Conservation (phyloP, 1,284 basidiomycete species). For the Ustilago bromivora region DNA sequence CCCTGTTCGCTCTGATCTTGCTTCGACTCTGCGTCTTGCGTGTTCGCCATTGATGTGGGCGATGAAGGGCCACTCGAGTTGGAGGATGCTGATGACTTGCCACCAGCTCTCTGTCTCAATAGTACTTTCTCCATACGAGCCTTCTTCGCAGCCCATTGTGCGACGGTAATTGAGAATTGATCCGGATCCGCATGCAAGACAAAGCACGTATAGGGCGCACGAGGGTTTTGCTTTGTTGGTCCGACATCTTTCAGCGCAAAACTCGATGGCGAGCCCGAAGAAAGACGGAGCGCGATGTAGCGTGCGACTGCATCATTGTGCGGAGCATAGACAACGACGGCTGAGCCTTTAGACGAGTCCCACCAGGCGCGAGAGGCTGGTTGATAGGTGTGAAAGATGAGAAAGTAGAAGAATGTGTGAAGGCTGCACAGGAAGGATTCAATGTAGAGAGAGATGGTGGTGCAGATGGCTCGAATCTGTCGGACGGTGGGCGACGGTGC, state of each 20-base stretch:
- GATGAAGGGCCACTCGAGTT: conserved; percentile 32
- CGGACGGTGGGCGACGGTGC: conserved; percentile 36
- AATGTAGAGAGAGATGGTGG: conserved; percentile 33
- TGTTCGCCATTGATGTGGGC: conserved; percentile 21
- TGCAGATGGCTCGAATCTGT: conserved; percentile 33
- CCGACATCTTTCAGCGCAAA: conserved; percentile 46
- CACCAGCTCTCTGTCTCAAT: conserved; percentile 19
- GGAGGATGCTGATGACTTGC: conserved; percentile 4
- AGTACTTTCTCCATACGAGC: conserved; percentile 43
- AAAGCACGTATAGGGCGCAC: conserved; percentile 53
- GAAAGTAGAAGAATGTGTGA: conserved; percentile 35
- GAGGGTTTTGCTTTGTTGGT: conserved; percentile 31
- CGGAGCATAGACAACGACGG: conserved; percentile 49
- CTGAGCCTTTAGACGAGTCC: conserved; percentile 45
- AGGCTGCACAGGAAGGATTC: conserved; percentile 37
- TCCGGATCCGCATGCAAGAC: conserved; percentile 46
- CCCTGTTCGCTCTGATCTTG: conserved; percentile 16
- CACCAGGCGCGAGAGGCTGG: conserved; percentile 45
- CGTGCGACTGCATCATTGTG: conserved; percentile 48
- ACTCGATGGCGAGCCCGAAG: conserved; percentile 43
- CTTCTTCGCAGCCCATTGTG: conserved; percentile 54
- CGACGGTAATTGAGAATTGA: conserved; percentile 49
- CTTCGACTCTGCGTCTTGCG: conserved; percentile 15
- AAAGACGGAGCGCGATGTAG: conserved; percentile 45
- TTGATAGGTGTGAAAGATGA: conserved; percentile 34